A percentile compares a stretch with the other conserved stretches of the same genome.
Conservation (phyloP, 2,329 filamentous ascomycete genomes). For the Conoideocrella luteorostrata region DNA sequence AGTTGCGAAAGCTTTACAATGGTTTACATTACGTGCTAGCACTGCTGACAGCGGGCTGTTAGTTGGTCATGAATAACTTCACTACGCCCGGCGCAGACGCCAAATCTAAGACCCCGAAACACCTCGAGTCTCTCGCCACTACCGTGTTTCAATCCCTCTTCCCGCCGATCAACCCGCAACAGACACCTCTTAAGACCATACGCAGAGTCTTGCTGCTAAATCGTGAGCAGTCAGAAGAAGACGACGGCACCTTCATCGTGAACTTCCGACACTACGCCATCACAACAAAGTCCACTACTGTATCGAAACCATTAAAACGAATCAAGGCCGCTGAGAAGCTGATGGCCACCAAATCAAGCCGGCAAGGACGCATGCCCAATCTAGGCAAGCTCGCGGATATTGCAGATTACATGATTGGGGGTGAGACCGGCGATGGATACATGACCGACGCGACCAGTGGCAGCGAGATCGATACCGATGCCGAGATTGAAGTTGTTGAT, state of each 20-base stretch:
- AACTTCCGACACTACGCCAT: constrained; percentile 94
- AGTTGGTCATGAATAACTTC: constrained; percentile 99
- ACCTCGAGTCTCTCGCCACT: constrained; percentile 87
- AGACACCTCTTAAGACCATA: constrained; percentile 85
- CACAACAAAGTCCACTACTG: constrained; percentile 76
- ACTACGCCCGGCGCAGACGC: constrained; percentile 55
- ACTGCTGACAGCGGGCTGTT: constrained; percentile 16
- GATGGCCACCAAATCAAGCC: constrained; percentile 50
- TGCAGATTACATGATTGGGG: constrained; percentile 87
- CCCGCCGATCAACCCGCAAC: constrained; percentile 88
- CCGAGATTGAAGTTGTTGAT: constrained; percentile 81
- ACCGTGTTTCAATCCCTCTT: constrained; percentile 96
- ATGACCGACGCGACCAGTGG: constrained; percentile 80
- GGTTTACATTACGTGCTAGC: too few relatives aligned
- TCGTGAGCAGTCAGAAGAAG: constrained; percentile 57
- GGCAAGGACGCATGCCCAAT: constrained; percentile 72
- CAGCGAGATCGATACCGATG: constrained; percentile 88
- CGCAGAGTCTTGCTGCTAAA: constrained; percentile 86
- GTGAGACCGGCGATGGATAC: constrained; percentile 69
- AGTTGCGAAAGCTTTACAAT: too few relatives aligned
- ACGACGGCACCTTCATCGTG: constrained; percentile 69
- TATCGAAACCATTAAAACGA: constrained; percentile 77
- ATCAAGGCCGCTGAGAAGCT: constrained; percentile 82
- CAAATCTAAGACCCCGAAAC: constrained; percentile 73
- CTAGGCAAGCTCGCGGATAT: constrained; percentile 88